Evolutionary conservation across 352 stramenopile species (phyloP).

Genomic region (Phytophthora tubulina): DNA sequence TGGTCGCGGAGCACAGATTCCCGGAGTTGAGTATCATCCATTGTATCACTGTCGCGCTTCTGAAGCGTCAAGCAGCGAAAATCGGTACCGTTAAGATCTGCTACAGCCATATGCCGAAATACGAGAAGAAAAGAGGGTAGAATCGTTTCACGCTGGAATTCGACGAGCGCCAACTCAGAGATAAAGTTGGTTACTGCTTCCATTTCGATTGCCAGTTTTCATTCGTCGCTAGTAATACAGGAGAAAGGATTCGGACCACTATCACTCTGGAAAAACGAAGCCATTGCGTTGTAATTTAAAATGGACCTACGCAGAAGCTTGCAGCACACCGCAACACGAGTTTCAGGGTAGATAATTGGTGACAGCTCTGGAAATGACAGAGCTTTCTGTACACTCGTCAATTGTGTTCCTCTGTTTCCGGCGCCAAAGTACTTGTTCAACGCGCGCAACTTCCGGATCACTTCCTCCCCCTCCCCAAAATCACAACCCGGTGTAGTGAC

Average conservation of each 20-base stretch:
- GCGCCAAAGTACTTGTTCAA: not conserved
- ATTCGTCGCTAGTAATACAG: not conserved
- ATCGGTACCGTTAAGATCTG: not conserved
- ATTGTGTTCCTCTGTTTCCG: not conserved
- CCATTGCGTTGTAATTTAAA: slow-evolving; percentile 5
- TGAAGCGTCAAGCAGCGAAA: not conserved
- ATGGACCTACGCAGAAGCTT: slow-evolving; percentile 2
- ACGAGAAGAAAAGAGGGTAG: slow-evolving; percentile 11
- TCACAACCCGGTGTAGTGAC: not conserved
- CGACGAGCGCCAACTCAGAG: slow-evolving; percentile 3
- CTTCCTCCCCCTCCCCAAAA: not conserved
- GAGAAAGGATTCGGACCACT: slow-evolving; percentile 2
- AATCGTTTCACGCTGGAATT: slow-evolving; percentile 1
- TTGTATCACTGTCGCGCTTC: not conserved
- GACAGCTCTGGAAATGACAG: slow-evolving; percentile 1
- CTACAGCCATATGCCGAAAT: not conserved
- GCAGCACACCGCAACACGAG: slow-evolving; percentile 8
- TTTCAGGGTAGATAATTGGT: not conserved
- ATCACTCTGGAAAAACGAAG: not conserved
- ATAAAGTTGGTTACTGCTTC: slow-evolving; percentile 11
- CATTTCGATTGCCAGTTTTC: slow-evolving; percentile 7
- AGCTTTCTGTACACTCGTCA: slow-evolving; percentile 1
- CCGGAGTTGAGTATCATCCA: not conserved
- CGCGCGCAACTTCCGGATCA: not conserved
- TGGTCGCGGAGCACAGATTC: not conserved